Base-by-base conservation (phyloP, 2,329 filamentous ascomycete genomes). In the Monilinia aucupariae region DNA sequence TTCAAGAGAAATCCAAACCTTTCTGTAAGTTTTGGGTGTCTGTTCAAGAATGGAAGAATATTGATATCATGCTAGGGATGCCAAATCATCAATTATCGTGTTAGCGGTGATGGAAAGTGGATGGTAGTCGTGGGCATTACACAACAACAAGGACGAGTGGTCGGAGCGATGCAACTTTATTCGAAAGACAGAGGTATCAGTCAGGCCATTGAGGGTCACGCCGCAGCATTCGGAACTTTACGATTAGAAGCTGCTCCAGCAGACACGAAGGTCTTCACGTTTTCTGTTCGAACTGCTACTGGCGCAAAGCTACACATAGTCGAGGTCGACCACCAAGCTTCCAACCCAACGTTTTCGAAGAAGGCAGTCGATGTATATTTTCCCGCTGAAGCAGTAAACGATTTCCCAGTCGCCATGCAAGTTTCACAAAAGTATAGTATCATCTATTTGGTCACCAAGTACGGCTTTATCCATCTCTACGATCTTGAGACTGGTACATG, bases 61-160 rank as follows among this genome's bases (percentile, higher is more conserved):
- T 58, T 65, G 50, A 71, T 73, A 65, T 70, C 47, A 20, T 53
- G n/a, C 15, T 72, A 96, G 91, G 89, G 89, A 69, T 96, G 91
- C 78, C 94, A 99, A 85, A 99, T 99, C 77, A 99, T 99, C 85
- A 99, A 97, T 81, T 99, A 99, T 80, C 91, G 93, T 70, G 90
- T 96, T 71, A 97, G 93, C 77, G 86, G 88, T 68, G 93, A 99
- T 69, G 91, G 92, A 75, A 96, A 96, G 78, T 99, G 94, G 94
- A 96, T 96, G 87, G 92, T 96, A 37, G 88, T 97, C 63, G 92
- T 99, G 64, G 94, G 94, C 72, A 99, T 99, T 72, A 92, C 92
- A 64, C 91, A 92, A 75, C 90, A 96, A 74, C 88, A 92, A 75
- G 93, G 92, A 63, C 91, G 94, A 66, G 92, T 99, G 49, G 92